Evolutionary conservation across 1,139 yeast genomes (phyloP).

Genomic region (Citeromyces hawaiiensis): DNA sequence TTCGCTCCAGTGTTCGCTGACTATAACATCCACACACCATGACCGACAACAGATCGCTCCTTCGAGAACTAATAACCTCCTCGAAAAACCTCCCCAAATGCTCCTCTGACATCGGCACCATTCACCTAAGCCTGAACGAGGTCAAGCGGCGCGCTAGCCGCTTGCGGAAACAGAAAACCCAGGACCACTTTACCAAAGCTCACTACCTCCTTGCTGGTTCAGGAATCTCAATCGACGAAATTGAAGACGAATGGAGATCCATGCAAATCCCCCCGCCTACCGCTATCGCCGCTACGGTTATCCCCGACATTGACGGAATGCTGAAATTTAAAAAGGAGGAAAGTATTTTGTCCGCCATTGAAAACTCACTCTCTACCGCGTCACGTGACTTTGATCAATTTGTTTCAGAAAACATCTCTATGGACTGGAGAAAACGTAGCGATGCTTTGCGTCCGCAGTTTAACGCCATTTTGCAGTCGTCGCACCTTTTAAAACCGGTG

Average conservation of each 20-base stretch:
- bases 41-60: conserved; percentile 7
- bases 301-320: conserved; percentile 17
- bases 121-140: conserved; percentile 67
- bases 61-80: conserved; percentile 58
- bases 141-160: conserved; percentile 57
- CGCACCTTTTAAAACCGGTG: background rate
- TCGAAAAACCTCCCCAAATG: conserved; percentile 59
- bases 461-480: conserved; percentile 25
- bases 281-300: background rate
- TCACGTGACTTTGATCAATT: conserved; percentile 75
- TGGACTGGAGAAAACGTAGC: conserved; percentile 77
- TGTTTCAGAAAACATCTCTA: conserved; percentile 56
- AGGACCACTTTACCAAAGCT: conserved; percentile 57
- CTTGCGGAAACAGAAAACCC: conserved; percentile 32
- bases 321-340: conserved; percentile 71
- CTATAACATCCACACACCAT: no score
- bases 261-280: conserved; percentile 8
- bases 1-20: no score
- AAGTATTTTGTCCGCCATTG: conserved; percentile 71
- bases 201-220: conserved; percentile 85
- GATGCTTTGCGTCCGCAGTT: conserved; percentile 59
- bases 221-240: conserved; percentile 81
- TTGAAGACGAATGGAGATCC: conserved; percentile 49
- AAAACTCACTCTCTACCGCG: conserved; percentile 61
- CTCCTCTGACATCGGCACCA: conserved; percentile 52